These are phyloP conservation scores for Gigaspora rosea DNA, from an alignment of 192 early-diverging fungal genomes.

Conservation along the genomic window DNA sequence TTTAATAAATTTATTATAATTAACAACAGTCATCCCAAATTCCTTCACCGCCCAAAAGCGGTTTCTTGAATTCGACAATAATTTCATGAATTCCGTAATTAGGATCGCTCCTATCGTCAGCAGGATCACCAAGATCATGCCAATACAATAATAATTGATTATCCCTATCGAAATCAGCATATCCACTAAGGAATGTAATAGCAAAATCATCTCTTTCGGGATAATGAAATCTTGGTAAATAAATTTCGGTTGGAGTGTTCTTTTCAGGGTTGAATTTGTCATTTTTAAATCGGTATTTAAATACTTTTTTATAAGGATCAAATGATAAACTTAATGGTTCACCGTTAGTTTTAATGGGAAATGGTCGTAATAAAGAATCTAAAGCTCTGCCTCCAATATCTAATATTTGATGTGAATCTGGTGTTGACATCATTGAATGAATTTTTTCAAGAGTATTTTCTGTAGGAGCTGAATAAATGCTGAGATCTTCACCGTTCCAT, in stretches of 20 bases:
- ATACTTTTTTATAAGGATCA: constrained; percentile 37
- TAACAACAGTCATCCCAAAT: too few relatives aligned
- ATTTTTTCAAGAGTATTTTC: constrained; percentile 44
- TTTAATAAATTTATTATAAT: too few relatives aligned
- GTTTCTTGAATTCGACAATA: neutral
- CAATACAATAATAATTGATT: constrained; percentile 38
- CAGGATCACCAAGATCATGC: constrained; percentile 31
- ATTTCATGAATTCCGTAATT: neutral
- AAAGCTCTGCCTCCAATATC: constrained; percentile 40
- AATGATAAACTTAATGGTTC: constrained; percentile 39
- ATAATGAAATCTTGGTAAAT: constrained; percentile 51
- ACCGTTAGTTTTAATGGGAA: constrained; percentile 42
- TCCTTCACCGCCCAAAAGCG: too few relatives aligned
- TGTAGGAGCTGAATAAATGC: constrained; percentile 56
- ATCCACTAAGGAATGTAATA: constrained; percentile 38
- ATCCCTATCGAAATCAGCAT: constrained; percentile 36
- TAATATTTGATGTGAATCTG: constrained; percentile 43
- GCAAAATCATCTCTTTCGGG: constrained; percentile 38
- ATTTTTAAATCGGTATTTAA: constrained; percentile 39
- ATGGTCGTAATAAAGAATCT: constrained; percentile 40
- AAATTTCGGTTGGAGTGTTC: constrained; percentile 45
- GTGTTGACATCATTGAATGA: constrained; percentile 55
- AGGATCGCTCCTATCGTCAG: constrained; percentile 3
- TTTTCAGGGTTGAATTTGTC: neutral
- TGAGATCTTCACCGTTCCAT: constrained; percentile 88